Base-by-base conservation (phyloP, 441 rosid genomes). In the Populus hybrid region DNA sequence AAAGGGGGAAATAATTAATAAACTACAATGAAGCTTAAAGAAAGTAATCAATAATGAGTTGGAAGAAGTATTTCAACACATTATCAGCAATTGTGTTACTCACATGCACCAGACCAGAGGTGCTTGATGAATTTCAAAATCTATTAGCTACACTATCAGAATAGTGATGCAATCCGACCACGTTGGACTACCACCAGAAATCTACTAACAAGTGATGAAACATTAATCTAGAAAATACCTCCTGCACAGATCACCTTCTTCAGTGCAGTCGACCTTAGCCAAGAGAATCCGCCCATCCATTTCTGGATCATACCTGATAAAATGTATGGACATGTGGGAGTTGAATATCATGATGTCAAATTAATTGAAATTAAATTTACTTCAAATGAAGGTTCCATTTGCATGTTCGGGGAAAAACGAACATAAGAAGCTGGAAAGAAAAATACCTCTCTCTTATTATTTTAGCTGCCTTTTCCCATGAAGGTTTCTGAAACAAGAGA, bases 391-490 rank as follows among this genome's bases (percentile, higher is more conserved):
- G 6, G n/a, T 5, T 4, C 59, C 8, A 5, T 50, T 5, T 50
- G 6, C 8, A 50, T 50, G 20, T 50, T 50, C 8, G 1, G 57
- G 57, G 57, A 50, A 5, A 46, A 14, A 73, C 2, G 0, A 11
- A 50, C 10, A 67, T 76, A 72, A 70, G 34, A 57, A 50, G 57
- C n/a, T 16, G 40, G 70, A 77, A 21, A 16, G 50, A 20, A 63
- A 35, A 85, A 72, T 80, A 96, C 99, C 96, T 93, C 82, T 92
- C 88, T 82, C 88, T 88, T 69, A 96, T 83, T 79, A 89, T 91
- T 80, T 83, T 87, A 79, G 98, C 96, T 68, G 98, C 90, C 81
- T 87, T 97, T 85, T 97, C 98, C 99, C 99, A 97, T 9, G 97
- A 88, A 18, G 98, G 95, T 90, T 91, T 97, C 98, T 97, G 92